phyloP scores from a whole-genome alignment of 1,284 basidiomycete species.

The Tausonia pullulans region DNA sequence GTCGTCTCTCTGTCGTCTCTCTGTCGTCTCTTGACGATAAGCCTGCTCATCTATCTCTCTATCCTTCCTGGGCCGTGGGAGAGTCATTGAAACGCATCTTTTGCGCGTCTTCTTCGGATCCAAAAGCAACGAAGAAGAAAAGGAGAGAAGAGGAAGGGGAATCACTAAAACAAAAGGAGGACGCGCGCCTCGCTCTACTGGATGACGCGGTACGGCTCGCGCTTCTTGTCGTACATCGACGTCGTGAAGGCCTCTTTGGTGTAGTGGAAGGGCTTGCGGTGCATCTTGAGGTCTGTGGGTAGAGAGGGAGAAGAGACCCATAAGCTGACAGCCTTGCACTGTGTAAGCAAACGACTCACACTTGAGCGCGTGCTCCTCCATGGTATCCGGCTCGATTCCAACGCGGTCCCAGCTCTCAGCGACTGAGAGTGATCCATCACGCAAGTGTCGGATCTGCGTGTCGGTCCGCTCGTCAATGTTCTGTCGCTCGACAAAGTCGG shows the following conservation, averaged over 20 bases:
- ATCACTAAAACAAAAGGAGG: background rate
- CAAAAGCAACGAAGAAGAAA: too few relatives aligned
- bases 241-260: conserved; percentile 37
- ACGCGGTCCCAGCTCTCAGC: conserved; percentile 16
- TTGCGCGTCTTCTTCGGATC: too few relatives aligned
- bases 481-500: conserved; percentile 81
- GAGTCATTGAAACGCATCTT: too few relatives aligned
- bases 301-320: background rate
- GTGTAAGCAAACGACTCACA: conserved; percentile 27
- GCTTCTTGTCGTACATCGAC: conserved; percentile 30
- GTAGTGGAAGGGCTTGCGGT: conserved; percentile 19
- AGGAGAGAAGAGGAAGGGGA: too few relatives aligned
- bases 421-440: conserved; percentile 38
- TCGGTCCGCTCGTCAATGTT: conserved; percentile 63
- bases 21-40: too few relatives aligned
- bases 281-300: conserved; percentile 15
- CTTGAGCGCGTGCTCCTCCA: conserved; percentile 82
- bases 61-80: too few relatives aligned
- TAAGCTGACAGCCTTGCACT: background rate
- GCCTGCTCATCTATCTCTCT: too few relatives aligned
- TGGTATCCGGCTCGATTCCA: conserved; percentile 52
- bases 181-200: conserved; percentile 28
- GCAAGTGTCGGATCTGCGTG: conserved; percentile 48
- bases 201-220: conserved; percentile 38
- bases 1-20: too few relatives aligned